Evolutionary conservation across 768 basidiomycete genomes (phyloP).

Genomic region (Pisolithus albus): DNA sequence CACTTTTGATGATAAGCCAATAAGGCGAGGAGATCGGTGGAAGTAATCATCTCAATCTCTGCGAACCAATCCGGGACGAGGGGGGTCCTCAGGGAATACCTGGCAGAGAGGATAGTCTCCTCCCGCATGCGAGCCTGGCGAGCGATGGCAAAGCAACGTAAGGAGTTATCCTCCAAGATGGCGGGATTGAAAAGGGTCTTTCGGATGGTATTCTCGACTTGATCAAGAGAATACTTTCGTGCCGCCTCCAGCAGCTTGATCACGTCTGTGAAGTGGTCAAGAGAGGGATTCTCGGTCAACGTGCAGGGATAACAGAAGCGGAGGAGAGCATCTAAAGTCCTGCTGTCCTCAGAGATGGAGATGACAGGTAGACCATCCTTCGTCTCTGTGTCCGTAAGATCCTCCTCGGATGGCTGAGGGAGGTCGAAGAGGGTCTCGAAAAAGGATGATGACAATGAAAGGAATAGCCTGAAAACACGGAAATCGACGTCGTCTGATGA

Average conservation of each 20-base stretch:
- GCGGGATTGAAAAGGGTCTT: constrained; percentile 15
- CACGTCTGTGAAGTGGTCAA: constrained; percentile 8
- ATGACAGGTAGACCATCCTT: constrained; percentile 19
- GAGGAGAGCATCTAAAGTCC: constrained; percentile 18
- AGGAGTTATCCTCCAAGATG: constrained; percentile 14
- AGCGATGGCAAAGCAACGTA: constrained; percentile 29
- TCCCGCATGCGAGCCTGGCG: constrained; percentile 16
- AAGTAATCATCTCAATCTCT: constrained; percentile 23
- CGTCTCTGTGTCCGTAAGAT: constrained; percentile 3
- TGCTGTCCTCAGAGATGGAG: constrained; percentile 14
- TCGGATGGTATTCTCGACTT: constrained; percentile 14
- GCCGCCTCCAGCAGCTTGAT: constrained; percentile 10
- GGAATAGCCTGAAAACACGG: constrained; percentile 27
- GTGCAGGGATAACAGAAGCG: constrained; percentile 24
- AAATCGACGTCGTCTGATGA: constrained; percentile 26
- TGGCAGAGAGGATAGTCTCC: constrained; percentile 24
- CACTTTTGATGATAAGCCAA: constrained; percentile 16
- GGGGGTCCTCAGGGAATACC: constrained; percentile 19
- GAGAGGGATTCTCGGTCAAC: constrained; percentile 10
- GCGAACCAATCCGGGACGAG: constrained; percentile 16
- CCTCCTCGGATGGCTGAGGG: constrained; percentile 15
- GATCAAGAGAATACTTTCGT: constrained; percentile 11
- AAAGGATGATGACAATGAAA: constrained; percentile 29
- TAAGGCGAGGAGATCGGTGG: constrained; percentile 19
- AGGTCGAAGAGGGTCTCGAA: constrained; percentile 28